Conservation (phyloP, 176 grass and related monocot species). For the Raddia guianensis region DNA sequence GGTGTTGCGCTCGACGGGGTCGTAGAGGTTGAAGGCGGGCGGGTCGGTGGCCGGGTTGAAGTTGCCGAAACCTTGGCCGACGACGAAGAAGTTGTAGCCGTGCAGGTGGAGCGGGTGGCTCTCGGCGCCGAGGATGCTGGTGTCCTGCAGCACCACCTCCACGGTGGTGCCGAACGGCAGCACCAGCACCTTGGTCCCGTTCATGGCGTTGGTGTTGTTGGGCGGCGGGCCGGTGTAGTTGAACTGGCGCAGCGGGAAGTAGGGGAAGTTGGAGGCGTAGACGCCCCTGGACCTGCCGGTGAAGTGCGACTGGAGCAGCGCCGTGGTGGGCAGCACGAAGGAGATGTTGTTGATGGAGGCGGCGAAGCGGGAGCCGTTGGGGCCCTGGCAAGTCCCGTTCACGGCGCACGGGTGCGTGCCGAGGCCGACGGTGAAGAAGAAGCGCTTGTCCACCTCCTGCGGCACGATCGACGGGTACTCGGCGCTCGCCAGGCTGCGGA, state of each 20-base stretch:
- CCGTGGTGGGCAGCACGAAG: conserved; percentile 59
- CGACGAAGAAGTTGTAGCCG: conserved; percentile 78
- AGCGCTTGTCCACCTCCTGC: conserved; percentile 47
- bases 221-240: conserved; percentile 83
- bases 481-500: conserved; percentile 69
- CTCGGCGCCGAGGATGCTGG: conserved; percentile 70
- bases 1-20: conserved; percentile 83
- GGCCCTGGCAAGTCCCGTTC: conserved; percentile 75
- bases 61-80: conserved; percentile 71
- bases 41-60: conserved; percentile 58
- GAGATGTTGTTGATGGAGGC: conserved; percentile 80
- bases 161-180: conserved; percentile 57
- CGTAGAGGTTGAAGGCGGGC: conserved; percentile 57
- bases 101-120: conserved; percentile 90
- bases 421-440: conserved; percentile 85
- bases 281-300: conserved; percentile 49
- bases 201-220: conserved; percentile 72
- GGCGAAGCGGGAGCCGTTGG: conserved; percentile 66
- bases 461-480: conserved; percentile 70
- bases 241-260: conserved; percentile 45
- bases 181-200: conserved; percentile 61
- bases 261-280: conserved; percentile 58
- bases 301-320: conserved; percentile 70
- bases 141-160: conserved; percentile 86
- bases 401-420: conserved; percentile 69